Conservation (phyloP, 345 rosid species). For the Populus ilicifolia region DNA sequence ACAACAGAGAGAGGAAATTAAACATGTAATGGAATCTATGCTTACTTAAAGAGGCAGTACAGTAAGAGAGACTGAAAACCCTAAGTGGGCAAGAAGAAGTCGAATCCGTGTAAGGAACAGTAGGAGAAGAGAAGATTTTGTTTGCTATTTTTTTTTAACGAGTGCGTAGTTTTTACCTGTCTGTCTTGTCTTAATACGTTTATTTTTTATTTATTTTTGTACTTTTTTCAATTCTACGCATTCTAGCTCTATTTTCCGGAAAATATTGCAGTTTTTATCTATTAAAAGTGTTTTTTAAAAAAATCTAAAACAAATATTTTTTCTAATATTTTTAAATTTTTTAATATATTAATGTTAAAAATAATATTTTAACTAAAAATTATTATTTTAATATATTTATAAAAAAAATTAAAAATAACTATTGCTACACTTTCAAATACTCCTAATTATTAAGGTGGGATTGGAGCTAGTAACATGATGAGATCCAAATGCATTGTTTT, state of each 20-base stretch:
- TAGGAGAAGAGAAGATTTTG: constrained; percentile 18
- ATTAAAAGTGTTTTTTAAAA: too few relatives aligned
- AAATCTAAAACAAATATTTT: too few relatives aligned
- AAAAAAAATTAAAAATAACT: too few relatives aligned
- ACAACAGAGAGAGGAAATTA: neutral
- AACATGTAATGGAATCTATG: constrained; percentile 10
- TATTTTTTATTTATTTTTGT: neutral
- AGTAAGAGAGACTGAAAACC: constrained; percentile 12
- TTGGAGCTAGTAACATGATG: too few relatives aligned
- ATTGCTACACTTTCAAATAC: accelerated
- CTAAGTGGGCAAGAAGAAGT: constrained; percentile 18
- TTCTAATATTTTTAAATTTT: too few relatives aligned
- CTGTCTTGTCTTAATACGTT: constrained; percentile 12
- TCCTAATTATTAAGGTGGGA: too few relatives aligned
- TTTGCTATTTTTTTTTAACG: constrained; percentile 15
- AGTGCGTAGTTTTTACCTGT: constrained; percentile 9
- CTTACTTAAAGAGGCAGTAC: constrained; percentile 19
- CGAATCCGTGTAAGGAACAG: constrained; percentile 22
- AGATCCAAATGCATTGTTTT: too few relatives aligned
- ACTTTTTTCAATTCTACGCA: neutral
- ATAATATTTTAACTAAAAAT: too few relatives aligned
- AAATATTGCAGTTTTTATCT: too few relatives aligned
- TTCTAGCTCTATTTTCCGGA: too few relatives aligned
- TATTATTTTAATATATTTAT: too few relatives aligned
- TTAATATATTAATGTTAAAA: too few relatives aligned